A percentile compares a stretch with the other conserved stretches of the same genome.
Conservation (phyloP, 2,329 filamentous ascomycete species). For the Pseudogymnoascus sp. region DNA sequence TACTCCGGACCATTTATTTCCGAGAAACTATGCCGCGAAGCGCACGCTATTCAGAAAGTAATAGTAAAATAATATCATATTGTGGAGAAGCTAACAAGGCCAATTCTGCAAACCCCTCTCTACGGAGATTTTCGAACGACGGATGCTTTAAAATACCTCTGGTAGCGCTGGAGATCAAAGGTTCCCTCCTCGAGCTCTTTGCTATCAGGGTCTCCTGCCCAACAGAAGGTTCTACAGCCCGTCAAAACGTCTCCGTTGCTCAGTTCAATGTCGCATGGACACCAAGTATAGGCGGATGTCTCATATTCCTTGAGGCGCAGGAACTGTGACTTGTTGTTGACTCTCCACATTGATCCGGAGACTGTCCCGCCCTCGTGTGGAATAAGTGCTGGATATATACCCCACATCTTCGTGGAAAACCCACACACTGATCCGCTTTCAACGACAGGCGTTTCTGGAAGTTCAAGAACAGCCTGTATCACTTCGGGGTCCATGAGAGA, state of each 20-base stretch:
- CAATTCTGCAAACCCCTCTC: slow-evolving; percentile 5
- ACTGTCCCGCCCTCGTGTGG: background rate
- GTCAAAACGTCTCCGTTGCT: background rate
- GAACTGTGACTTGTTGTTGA: background rate
- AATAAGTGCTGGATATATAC: slow-evolving; percentile 26
- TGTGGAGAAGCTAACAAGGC: background rate
- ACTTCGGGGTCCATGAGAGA: slow-evolving; percentile 29
- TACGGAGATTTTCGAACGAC: background rate
- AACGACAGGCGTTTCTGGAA: slow-evolving; percentile 22
- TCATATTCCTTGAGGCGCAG: background rate
- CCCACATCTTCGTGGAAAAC: slow-evolving; percentile 28
- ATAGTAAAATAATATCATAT: background rate
- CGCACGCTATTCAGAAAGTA: background rate
- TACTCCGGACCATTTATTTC: background rate
- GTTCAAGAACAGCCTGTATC: slow-evolving; percentile 24
- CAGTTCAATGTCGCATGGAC: background rate
- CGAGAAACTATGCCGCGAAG: background rate
- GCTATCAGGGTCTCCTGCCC: background rate
- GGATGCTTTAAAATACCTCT: background rate
- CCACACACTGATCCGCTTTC: slow-evolving; percentile 22
- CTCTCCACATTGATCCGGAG: background rate
- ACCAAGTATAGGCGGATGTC: background rate
- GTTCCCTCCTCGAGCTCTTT: background rate
- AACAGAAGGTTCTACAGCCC: background rate
- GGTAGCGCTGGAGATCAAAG: slow-evolving; percentile 3